Conservation (phyloP, 192 early-diverging fungal genomes). For the Coemansia sp. region DNA sequence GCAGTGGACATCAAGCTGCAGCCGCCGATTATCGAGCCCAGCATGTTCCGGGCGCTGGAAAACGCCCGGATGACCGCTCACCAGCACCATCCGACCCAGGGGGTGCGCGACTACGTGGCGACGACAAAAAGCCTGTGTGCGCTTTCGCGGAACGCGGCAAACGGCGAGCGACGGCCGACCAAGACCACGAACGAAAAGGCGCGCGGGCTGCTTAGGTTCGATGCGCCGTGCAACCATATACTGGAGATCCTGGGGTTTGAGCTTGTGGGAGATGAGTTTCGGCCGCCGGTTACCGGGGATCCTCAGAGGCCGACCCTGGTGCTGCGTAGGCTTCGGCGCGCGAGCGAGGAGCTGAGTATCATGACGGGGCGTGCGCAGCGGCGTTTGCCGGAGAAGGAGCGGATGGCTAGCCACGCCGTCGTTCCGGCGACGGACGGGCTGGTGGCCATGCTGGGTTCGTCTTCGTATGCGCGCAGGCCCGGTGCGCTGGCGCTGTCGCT, state of each 20-base stretch:
- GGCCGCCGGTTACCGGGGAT: slow-evolving; percentile 17
- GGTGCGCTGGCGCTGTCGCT: background rate
- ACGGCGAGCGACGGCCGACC: slow-evolving; percentile 23
- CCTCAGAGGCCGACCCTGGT: background rate
- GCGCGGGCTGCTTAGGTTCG: slow-evolving; percentile 37
- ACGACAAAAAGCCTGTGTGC: slow-evolving; percentile 23
- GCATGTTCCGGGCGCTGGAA: slow-evolving; percentile 13
- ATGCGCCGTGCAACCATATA: slow-evolving; percentile 29
- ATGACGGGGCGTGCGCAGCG: slow-evolving; percentile 28
- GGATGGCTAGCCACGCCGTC: background rate
- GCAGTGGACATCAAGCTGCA: background rate
- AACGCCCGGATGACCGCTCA: slow-evolving; percentile 18
- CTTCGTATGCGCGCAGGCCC: slow-evolving; percentile 3
- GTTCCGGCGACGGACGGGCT: background rate
- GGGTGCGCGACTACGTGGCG: slow-evolving; percentile 23
- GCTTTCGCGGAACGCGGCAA: slow-evolving; percentile 25
- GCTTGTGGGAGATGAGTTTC: slow-evolving; percentile 17
- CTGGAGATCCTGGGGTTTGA: slow-evolving; percentile 40
- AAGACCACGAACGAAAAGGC: slow-evolving; percentile 16
- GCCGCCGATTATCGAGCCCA: slow-evolving; percentile 21
- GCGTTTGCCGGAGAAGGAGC: slow-evolving; percentile 26
- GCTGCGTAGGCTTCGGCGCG: slow-evolving; percentile 17
- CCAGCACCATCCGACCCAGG: slow-evolving; percentile 37
- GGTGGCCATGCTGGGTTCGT: slow-evolving; percentile 15
- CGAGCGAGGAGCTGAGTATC: slow-evolving; percentile 29